Conservation (phyloP, 768 basidiomycete genomes). For the Boletus edulis region DNA sequence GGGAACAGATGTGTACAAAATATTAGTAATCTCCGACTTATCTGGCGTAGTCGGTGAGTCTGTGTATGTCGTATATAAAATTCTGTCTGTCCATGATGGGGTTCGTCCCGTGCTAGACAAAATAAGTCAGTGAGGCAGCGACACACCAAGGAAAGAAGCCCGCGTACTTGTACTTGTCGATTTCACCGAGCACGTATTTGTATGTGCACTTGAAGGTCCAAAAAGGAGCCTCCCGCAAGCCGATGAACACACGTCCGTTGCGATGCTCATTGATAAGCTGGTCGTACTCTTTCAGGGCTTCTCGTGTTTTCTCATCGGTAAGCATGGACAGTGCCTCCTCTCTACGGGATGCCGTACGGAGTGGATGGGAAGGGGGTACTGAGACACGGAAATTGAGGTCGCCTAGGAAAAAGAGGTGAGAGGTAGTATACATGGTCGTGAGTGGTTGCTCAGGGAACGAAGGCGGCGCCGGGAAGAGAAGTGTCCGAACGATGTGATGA, state of each 20-base stretch:
- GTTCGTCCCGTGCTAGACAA: conserved; percentile 56
- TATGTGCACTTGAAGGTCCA: conserved; percentile 90
- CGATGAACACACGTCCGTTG: conserved; percentile 64
- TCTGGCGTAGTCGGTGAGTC: conserved; percentile 56
- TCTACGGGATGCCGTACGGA: conserved; percentile 33
- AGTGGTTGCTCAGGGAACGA: conserved; percentile 35
- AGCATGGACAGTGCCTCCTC: conserved; percentile 42
- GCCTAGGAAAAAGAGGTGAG: conserved; percentile 90
- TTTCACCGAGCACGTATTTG: conserved; percentile 79
- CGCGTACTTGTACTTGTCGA: conserved; percentile 76
- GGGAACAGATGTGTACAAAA: conserved; percentile 78
- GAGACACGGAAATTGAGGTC: conserved; percentile 90
- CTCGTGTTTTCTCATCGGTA: conserved; percentile 49
- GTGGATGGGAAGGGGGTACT: conserved; percentile 54
- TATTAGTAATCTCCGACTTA: conserved; percentile 54
- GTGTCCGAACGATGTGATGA: conserved; percentile 71
- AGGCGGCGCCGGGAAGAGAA: conserved; percentile 68
- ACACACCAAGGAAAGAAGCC: background rate
- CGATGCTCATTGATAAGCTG: conserved; percentile 64
- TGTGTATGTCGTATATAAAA: conserved; percentile 77
- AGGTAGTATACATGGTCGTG: conserved; percentile 77
- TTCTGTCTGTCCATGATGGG: conserved; percentile 92
- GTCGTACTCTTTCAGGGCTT: conserved; percentile 67
- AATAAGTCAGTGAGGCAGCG: background rate
- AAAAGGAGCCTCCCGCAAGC: conserved; percentile 83